Evolutionary conservation across 202 grass and related monocot species (phyloP).

Genomic region (Panicum virgatum): DNA sequence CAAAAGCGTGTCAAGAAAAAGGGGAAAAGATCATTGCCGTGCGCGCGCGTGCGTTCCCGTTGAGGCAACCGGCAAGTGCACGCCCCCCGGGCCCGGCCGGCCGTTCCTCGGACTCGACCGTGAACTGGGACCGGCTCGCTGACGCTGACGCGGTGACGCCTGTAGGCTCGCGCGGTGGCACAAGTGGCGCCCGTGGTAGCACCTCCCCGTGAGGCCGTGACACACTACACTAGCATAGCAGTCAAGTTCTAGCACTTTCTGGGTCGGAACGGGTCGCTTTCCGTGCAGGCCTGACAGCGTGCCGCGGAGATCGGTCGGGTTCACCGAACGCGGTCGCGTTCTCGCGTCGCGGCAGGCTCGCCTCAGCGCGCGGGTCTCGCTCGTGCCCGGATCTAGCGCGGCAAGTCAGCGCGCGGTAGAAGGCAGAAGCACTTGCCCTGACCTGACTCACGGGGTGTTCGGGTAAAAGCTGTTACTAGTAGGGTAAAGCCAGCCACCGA

Average conservation of each 20-base stretch:
- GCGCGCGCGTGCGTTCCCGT: too few relatives aligned
- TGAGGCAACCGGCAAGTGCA: too few relatives aligned
- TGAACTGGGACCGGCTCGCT: too few relatives aligned
- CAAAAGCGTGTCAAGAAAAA: too few relatives aligned
- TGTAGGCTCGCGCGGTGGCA: not conserved
- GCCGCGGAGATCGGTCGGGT: not conserved
- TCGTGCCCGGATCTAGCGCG: not conserved
- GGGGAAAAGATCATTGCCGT: too few relatives aligned
- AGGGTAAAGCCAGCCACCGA: not conserved
- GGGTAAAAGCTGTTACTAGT: too few relatives aligned
- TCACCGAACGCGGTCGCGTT: not conserved
- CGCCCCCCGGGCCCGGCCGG: too few relatives aligned
- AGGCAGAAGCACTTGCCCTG: not conserved
- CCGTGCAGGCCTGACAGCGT: not conserved
- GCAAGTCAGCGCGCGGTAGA: not conserved
- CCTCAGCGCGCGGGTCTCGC: not conserved
- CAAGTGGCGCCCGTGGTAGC: not conserved
- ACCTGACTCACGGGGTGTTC: not conserved
- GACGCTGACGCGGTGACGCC: too few relatives aligned
- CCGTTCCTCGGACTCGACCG: too few relatives aligned
- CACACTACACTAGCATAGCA: not conserved
- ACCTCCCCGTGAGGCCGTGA: slow-evolving; percentile 31
- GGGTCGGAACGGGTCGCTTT: not conserved
- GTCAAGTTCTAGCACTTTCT: not conserved
- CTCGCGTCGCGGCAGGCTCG: not conserved